phyloP scores from a whole-genome alignment of 78 protist genomes.

The Salpingoeca rosetta region DNA sequence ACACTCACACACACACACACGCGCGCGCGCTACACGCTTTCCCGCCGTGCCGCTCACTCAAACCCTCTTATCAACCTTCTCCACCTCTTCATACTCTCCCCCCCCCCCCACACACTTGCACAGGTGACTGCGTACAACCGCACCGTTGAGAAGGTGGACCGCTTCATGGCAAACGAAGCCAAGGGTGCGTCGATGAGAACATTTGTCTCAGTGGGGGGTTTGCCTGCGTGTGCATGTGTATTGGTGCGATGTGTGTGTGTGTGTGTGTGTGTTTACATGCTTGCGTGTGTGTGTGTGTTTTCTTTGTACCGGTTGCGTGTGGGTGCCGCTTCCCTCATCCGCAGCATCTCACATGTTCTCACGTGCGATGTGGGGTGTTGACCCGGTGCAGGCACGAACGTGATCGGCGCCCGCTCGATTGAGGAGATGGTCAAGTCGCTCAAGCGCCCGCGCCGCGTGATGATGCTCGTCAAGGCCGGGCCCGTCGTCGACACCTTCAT shows the following conservation, averaged over 20 bases:
- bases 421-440: slow-evolving; percentile 56
- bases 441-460: slow-evolving; percentile 71
- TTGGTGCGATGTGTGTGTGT: too few species aligned
- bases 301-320: too few species aligned
- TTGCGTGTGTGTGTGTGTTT: too few species aligned
- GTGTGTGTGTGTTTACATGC: too few species aligned
- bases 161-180: slow-evolving; percentile 54
- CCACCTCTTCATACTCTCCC: not conserved
- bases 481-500: slow-evolving; percentile 67
- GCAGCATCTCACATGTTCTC: too few species aligned
- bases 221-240: too few species aligned
- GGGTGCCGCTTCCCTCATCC: too few species aligned
- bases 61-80: not conserved
- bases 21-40: too few species aligned
- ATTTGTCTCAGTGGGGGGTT: too few species aligned
- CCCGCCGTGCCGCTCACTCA: not conserved
- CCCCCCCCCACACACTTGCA: not conserved
- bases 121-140: slow-evolving; percentile 36
- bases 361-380: too few species aligned
- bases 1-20: too few species aligned
- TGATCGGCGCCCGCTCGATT: slow-evolving; percentile 53
- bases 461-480: slow-evolving; percentile 87
- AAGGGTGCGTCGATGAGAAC: too few species aligned
- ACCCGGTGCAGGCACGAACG: slow-evolving; percentile 28
- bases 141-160: slow-evolving; percentile 62